Evolutionary conservation across 106 monocot species (phyloP).

Genomic region (Gastrodia elata): DNA sequence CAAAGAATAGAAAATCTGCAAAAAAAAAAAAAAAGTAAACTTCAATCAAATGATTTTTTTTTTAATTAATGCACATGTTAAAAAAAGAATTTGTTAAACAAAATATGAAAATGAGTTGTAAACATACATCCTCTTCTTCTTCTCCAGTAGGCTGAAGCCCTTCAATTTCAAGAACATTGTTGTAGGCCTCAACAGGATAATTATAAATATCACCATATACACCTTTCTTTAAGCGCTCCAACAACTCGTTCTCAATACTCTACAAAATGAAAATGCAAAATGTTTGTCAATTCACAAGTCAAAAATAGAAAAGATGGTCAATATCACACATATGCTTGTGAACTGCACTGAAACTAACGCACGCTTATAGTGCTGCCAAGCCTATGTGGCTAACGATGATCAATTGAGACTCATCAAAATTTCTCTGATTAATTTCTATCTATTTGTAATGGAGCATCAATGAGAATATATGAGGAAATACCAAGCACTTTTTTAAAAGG

Average conservation of each 20-base stretch:
- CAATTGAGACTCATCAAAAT: no score
- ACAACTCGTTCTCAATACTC: conserved; percentile 80
- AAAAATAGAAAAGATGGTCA: not conserved
- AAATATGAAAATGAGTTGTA: not conserved
- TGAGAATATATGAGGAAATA: no score
- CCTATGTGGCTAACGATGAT: no score
- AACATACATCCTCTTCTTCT: conserved; percentile 46
- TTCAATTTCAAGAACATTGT: conserved; percentile 62
- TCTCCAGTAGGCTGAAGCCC: conserved; percentile 27
- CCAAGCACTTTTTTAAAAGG: no score
- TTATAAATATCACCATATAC: conserved; percentile 90
- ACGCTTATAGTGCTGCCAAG: no score
- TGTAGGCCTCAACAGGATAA: conserved; percentile 48
- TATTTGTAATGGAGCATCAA: no score
- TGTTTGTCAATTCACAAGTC: not conserved
- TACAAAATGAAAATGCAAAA: no score
- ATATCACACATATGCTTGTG: not conserved
- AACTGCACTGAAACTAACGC: not conserved
- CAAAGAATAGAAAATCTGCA: no score
- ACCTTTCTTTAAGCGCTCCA: conserved; percentile 76
- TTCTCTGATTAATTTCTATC: no score
- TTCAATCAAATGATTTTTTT: no score
- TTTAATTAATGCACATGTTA: no score
- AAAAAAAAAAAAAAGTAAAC: no score
- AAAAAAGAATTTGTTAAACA: not conserved